Evolutionary conservation across 2,329 filamentous ascomycete genomes (phyloP).

Genomic region (Diplodia seriata): DNA sequence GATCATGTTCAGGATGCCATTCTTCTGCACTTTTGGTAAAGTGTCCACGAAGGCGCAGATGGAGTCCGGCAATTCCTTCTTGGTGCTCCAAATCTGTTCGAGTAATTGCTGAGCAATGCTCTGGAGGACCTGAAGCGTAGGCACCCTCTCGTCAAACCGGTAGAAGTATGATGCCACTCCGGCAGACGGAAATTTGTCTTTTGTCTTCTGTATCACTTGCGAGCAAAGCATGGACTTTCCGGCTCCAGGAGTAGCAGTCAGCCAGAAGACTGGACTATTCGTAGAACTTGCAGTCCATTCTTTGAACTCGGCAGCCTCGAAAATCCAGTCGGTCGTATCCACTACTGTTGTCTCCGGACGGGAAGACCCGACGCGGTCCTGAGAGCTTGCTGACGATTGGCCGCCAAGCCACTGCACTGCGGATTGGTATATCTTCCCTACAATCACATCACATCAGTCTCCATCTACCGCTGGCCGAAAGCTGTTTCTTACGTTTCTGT

Average conservation of each 20-base stretch:
- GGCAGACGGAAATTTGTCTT: neutral
- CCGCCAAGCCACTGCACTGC: constrained; percentile 1
- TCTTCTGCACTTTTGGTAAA: neutral
- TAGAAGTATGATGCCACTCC: constrained; percentile 27
- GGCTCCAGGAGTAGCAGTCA: constrained; percentile 13
- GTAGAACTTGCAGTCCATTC: neutral
- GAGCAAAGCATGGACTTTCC: constrained; percentile 31
- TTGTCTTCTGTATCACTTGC: neutral
- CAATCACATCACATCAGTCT: neutral
- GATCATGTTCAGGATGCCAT: constrained; percentile 2
- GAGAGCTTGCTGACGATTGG: no score
- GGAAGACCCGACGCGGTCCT: neutral
- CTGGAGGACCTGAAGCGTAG: neutral
- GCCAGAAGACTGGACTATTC: constrained; percentile 20
- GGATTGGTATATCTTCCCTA: neutral
- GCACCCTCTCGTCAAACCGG: constrained; percentile 19
- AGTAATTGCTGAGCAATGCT: constrained; percentile 21
- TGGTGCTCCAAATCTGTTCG: neutral
- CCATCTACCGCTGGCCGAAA: no score
- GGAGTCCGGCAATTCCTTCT: neutral
- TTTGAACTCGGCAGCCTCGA: constrained; percentile 8
- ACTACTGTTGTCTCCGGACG: neutral
- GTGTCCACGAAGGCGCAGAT: neutral
- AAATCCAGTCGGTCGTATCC: constrained; percentile 17
- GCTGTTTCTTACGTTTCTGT: neutral